These are phyloP conservation scores for Rubroboletus satanas DNA, from an alignment of 768 basidiomycete genomes.

Conservation along the genomic window DNA sequence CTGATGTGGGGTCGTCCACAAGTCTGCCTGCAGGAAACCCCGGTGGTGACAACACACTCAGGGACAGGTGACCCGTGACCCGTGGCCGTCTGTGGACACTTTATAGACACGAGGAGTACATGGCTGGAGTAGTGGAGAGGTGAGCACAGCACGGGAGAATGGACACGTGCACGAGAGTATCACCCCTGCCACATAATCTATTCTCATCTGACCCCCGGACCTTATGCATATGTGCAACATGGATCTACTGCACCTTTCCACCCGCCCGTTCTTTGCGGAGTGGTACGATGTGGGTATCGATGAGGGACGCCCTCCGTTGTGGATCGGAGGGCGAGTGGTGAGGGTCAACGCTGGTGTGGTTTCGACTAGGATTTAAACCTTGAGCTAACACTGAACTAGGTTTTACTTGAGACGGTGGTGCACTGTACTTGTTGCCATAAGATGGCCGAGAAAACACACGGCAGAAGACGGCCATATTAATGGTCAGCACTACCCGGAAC, in stretches of 20 bases:
- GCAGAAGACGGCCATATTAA: slow-evolving; percentile 1
- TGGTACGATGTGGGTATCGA: no score
- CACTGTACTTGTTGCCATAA: no score
- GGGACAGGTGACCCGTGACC: slow-evolving; percentile 12
- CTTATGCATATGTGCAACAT: no score
- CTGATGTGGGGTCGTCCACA: slow-evolving; percentile 9
- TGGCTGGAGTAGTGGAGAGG: neutral
- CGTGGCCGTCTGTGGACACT: neutral
- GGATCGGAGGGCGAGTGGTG: slow-evolving; percentile 6
- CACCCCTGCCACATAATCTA: neutral
- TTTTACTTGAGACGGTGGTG: neutral
- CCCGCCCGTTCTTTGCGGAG: neutral
- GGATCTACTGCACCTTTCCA: neutral
- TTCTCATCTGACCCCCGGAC: slow-evolving; percentile 5
- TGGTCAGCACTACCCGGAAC: slow-evolving; percentile 6
- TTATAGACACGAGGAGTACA: slow-evolving; percentile 16
- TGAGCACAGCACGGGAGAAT: slow-evolving; percentile 8
- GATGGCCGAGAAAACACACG: no score
- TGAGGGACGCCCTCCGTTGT: no score
- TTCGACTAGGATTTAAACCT: slow-evolving; percentile 8
- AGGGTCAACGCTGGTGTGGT: neutral
- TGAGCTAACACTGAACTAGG: slow-evolving; percentile 3
- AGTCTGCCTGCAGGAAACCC: slow-evolving; percentile 26
- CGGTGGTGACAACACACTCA: no score
- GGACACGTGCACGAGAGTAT: slow-evolving; percentile 20